phyloP scores from a whole-genome alignment of 192 early-diverging fungal species.

The Coemansia sp. region DNA sequence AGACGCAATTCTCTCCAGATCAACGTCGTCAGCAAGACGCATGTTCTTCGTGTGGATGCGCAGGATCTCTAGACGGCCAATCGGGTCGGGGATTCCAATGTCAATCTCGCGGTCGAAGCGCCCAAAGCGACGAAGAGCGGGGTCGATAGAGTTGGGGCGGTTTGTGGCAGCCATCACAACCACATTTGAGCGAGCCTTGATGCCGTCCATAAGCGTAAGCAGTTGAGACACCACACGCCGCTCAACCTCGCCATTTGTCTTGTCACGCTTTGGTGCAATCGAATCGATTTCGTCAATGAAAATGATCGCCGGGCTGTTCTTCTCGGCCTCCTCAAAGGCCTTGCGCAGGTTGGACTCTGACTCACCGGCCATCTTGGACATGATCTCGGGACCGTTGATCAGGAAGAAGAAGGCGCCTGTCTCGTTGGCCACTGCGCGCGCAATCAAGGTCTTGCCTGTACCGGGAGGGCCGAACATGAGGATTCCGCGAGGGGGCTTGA shows the following conservation, averaged over 20 bases:
- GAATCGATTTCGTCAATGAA: slow-evolving; percentile 99
- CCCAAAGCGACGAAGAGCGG: slow-evolving; percentile 96
- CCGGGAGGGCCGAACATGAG: slow-evolving; percentile 98
- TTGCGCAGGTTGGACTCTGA: slow-evolving; percentile 96
- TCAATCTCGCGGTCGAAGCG: slow-evolving; percentile 99
- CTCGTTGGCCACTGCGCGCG: slow-evolving; percentile 98
- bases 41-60: slow-evolving; percentile 99
- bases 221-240: slow-evolving; percentile 98
- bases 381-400: slow-evolving; percentile 99
- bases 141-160: slow-evolving; percentile 97
- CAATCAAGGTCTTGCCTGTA: slow-evolving; percentile 99
- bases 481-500: slow-evolving; percentile 98
- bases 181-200: slow-evolving; percentile 95
- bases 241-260: slow-evolving; percentile 98
- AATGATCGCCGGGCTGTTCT: slow-evolving; percentile 95
- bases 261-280: slow-evolving; percentile 99
- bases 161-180: slow-evolving; percentile 99
- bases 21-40: slow-evolving; percentile 96
- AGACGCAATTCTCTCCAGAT: slow-evolving; percentile 93
- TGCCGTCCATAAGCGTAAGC: slow-evolving; percentile 97
- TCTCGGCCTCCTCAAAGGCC: slow-evolving; percentile 98
- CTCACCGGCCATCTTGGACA: slow-evolving; percentile 99
- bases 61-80: slow-evolving; percentile 96
- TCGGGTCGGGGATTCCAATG: slow-evolving; percentile 99
- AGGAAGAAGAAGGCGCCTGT: slow-evolving; percentile 99